Evolutionary conservation across 192 early-diverging fungal species (phyloP).

Genomic region (Rhizophagus prolifer): DNA sequence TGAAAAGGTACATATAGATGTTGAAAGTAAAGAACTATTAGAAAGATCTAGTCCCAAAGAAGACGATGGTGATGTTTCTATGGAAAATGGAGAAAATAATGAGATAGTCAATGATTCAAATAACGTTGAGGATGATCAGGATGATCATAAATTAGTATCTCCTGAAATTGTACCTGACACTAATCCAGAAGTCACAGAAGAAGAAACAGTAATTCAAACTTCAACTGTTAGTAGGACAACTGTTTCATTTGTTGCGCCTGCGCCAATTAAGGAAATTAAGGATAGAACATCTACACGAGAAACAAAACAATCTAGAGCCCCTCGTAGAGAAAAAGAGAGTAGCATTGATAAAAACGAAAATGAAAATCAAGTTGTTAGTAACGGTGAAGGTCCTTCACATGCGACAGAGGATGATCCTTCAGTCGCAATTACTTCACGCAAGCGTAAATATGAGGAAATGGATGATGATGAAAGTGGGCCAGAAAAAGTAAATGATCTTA

Average conservation of each 20-base stretch:
- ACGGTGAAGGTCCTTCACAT: constrained; percentile 8
- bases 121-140: background rate
- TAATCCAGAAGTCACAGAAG: background rate
- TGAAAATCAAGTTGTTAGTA: background rate
- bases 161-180: background rate
- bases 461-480: background rate
- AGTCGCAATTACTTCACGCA: background rate
- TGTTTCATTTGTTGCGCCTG: background rate
- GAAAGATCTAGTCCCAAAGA: too few relatives aligned
- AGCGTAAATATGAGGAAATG: constrained; percentile 9
- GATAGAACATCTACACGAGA: background rate
- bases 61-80: background rate
- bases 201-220: background rate
- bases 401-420: background rate
- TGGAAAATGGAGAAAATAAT: background rate
- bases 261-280: background rate
- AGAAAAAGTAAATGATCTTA: background rate
- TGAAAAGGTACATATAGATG: background rate
- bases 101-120: background rate
- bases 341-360: background rate
- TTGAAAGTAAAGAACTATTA: background rate
- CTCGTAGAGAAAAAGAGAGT: background rate
- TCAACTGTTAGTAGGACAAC: background rate
- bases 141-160: background rate
- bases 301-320: background rate